phyloP scores from a whole-genome alignment of 2,329 filamentous ascomycete genomes.

The Cytospora piceicola region DNA sequence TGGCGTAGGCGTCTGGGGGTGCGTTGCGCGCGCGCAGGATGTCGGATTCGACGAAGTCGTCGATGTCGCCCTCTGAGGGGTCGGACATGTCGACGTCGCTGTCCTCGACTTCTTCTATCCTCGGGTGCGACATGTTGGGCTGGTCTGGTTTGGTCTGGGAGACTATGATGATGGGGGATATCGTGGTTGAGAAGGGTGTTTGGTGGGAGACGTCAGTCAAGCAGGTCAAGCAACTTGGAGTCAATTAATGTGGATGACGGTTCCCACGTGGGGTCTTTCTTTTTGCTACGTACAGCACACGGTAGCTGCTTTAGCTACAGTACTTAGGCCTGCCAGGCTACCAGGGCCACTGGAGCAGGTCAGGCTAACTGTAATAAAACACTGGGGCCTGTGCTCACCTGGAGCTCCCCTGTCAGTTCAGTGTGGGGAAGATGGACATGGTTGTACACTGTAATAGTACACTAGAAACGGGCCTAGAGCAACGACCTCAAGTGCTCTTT shows the following conservation, averaged over 20 bases:
- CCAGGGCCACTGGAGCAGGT: neutral
- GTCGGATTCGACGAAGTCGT: constrained; percentile 62
- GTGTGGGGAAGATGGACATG: neutral
- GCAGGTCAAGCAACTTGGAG: neutral
- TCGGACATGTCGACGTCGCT: constrained; percentile 75
- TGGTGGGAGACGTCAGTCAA: constrained; percentile 4
- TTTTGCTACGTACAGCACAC: constrained; percentile 1
- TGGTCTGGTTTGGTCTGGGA: neutral
- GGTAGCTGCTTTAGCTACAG: neutral
- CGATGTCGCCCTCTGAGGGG: constrained; percentile 84
- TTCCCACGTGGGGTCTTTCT: constrained; percentile 25
- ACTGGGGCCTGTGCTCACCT: neutral
- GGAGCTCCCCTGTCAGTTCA: neutral
- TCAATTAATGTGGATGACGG: neutral
- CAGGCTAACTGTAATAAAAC: no score
- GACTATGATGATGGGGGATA: no score
- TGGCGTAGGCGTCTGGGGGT: neutral
- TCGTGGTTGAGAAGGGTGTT: neutral
- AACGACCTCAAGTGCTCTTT: neutral
- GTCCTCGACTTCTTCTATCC: constrained; percentile 91
- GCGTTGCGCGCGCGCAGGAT: constrained; percentile 52
- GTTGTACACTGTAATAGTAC: neutral
- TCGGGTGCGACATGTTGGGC: constrained; percentile 75
- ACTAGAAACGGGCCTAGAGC: neutral
- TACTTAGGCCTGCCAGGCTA: no score